Evolutionary conservation across 495 filamentous ascomycete species (phyloP).

Genomic region (Letharia lupina): DNA sequence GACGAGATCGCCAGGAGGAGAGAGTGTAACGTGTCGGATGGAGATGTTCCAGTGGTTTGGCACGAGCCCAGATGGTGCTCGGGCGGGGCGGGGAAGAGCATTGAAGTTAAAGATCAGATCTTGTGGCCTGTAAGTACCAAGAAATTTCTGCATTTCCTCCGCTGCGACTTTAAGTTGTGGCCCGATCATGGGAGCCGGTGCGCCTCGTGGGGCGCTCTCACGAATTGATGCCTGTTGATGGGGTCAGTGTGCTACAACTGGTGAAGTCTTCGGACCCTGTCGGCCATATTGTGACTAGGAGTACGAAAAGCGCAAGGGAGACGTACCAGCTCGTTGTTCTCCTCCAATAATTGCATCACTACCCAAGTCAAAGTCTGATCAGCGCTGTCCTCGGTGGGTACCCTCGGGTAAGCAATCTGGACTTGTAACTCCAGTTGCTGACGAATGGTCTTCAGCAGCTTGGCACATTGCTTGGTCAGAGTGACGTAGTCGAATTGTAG

Average conservation of each 20-base stretch:
- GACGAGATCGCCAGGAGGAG: constrained; percentile 17
- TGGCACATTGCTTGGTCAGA: constrained; percentile 12
- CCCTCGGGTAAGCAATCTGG: constrained; percentile 2
- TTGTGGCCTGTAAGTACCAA: constrained; percentile 10
- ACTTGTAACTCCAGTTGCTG: constrained; percentile 7
- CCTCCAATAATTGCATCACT: constrained; percentile 10
- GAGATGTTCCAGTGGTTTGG: constrained; percentile 20
- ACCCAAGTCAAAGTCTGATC: constrained; percentile 9
- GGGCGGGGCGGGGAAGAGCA: constrained; percentile 10
- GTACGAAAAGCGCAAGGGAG: not conserved
- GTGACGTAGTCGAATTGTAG: constrained; percentile 18
- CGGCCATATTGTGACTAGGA: not conserved
- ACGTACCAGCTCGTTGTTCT: constrained; percentile 9
- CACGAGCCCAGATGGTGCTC: constrained; percentile 11
- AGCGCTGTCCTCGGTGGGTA: constrained; percentile 9
- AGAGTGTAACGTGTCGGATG: constrained; percentile 18
- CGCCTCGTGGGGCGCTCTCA: not conserved
- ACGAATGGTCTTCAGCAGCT: constrained; percentile 13
- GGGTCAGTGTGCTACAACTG: not conserved
- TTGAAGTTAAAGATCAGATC: constrained; percentile 16
- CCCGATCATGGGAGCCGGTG: not conserved
- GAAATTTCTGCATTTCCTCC: constrained; percentile 1
- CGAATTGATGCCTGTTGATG: not conserved
- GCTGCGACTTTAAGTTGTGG: not conserved
- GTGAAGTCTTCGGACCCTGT: not conserved